Evolutionary conservation across 441 rosid species (phyloP).

Genomic region (Arabidopsis hybrid): DNA sequence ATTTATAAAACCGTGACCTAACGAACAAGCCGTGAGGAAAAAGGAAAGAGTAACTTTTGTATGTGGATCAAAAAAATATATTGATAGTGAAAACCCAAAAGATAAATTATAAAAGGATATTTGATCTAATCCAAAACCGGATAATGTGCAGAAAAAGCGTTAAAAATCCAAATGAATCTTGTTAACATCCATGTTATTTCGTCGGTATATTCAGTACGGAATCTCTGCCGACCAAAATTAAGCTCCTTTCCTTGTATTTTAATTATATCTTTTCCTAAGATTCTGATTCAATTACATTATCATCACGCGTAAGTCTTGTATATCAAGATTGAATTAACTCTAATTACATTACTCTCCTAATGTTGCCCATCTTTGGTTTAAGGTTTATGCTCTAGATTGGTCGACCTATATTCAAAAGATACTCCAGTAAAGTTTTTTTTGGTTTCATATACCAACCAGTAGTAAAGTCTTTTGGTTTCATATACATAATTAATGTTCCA

Average conservation of each 20-base stretch:
- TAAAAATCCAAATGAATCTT: constrained; percentile 32
- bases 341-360: not conserved
- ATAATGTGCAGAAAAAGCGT: constrained; percentile 13
- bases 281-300: not conserved
- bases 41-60: constrained; percentile 29
- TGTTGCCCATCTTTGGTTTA: not conserved
- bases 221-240: constrained; percentile 20
- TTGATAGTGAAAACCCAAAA: constrained; percentile 27
- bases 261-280: not conserved
- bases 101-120: constrained; percentile 20
- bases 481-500: too few species aligned
- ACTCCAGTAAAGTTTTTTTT: not conserved
- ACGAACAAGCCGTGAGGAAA: constrained; percentile 29
- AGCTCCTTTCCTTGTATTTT: not conserved
- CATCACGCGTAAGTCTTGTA: not conserved
- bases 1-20: constrained; percentile 11
- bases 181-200: constrained; percentile 26
- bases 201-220: constrained; percentile 18
- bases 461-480: too few species aligned
- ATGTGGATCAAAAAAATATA: constrained; percentile 19
- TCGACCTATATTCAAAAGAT: not conserved
- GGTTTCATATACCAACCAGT: not conserved
- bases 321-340: not conserved
- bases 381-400: not conserved
- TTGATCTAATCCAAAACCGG: constrained; percentile 37